Evolutionary conservation across 495 filamentous ascomycete species (phyloP).

Genomic region (Neurospora tetraspora): DNA sequence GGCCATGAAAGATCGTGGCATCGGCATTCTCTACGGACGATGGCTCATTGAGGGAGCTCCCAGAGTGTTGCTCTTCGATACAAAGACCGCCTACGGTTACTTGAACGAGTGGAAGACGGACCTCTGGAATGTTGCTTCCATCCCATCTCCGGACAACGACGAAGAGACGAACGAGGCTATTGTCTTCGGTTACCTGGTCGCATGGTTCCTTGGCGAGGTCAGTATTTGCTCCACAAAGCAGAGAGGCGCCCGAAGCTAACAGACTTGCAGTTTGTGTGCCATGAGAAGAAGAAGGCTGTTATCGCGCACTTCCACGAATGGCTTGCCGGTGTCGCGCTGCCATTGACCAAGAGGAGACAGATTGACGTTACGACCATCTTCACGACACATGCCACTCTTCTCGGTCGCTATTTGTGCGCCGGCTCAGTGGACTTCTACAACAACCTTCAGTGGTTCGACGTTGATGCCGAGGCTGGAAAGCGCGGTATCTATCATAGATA

Average conservation of each 20-base stretch:
- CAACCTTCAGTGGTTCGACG: conserved; percentile 94
- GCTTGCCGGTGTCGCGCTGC: conserved; percentile 92
- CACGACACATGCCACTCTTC: conserved; percentile 90
- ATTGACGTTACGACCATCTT: conserved; percentile 99
- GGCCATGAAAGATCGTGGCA: conserved; percentile 84
- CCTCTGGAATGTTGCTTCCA: conserved; percentile 86
- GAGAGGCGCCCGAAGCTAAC: conserved; percentile 6
- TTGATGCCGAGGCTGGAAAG: conserved; percentile 93
- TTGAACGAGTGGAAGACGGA: conserved; percentile 96
- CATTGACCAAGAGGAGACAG: conserved; percentile 79
- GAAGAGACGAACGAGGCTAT: conserved; percentile 96
- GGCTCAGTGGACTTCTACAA: conserved; percentile 99
- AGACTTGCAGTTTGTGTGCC: conserved; percentile 68
- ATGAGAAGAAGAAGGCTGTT: conserved; percentile 81
- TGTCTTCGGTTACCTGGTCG: conserved; percentile 93
- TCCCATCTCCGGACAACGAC: conserved; percentile 83
- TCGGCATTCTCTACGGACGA: conserved; percentile 83
- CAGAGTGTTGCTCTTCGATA: conserved; percentile 88
- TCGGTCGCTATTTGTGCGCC: conserved; percentile 92
- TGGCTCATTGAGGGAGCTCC: conserved; percentile 98
- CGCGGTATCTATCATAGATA: conserved; percentile 98
- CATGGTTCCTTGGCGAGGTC: conserved; percentile 97
- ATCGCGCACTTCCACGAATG: conserved; percentile 99
- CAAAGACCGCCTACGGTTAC: conserved; percentile 80
- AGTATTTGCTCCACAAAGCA: conserved; percentile 11